Evolutionary conservation across 2,329 filamentous ascomycete genomes (phyloP).

Genomic region (Penicillium expansum): DNA sequence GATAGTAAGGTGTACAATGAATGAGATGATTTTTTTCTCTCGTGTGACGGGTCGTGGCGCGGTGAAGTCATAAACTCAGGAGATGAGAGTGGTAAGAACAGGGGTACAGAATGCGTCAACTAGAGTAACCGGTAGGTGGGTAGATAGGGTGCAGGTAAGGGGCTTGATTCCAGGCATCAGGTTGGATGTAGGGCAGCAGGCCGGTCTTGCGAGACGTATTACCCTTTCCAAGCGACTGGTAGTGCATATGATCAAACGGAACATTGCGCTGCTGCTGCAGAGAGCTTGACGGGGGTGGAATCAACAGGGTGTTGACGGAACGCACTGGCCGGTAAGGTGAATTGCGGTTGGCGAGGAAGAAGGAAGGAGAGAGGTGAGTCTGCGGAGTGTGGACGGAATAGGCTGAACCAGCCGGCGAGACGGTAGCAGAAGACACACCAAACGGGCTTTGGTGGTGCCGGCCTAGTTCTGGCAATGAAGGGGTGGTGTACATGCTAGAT

Average conservation of each 20-base stretch:
- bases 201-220: conserved; percentile 65
- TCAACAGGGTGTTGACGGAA: conserved; percentile 84
- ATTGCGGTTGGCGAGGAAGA: conserved; percentile 81
- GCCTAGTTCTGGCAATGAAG: conserved; percentile 35
- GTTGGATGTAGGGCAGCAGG: conserved; percentile 59
- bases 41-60: conserved; percentile 28
- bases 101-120: conserved; percentile 12
- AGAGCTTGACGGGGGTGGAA: conserved; percentile 77
- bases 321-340: conserved; percentile 92
- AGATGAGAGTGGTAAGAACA: not conserved
- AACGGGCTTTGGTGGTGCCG: conserved; percentile 52
- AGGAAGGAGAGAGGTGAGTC: conserved; percentile 77
- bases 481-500: conserved; percentile 30
- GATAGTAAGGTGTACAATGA: conserved; percentile 20
- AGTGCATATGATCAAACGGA: conserved; percentile 73
- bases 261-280: conserved; percentile 69
- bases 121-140: conserved; percentile 29
- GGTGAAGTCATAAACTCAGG: conserved; percentile 26
- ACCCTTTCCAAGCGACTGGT: conserved; percentile 71
- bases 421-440: conserved; percentile 52
- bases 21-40: conserved; percentile 21
- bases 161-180: conserved; percentile 43
- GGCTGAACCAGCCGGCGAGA: conserved; percentile 69
- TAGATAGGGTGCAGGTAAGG: conserved; percentile 32
- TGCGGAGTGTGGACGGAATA: conserved; percentile 60